Evolutionary conservation across 495 filamentous ascomycete genomes (phyloP), one percentile per base, ranked within the genome.

Genomic region (Aspergillus cristatus): DNA sequence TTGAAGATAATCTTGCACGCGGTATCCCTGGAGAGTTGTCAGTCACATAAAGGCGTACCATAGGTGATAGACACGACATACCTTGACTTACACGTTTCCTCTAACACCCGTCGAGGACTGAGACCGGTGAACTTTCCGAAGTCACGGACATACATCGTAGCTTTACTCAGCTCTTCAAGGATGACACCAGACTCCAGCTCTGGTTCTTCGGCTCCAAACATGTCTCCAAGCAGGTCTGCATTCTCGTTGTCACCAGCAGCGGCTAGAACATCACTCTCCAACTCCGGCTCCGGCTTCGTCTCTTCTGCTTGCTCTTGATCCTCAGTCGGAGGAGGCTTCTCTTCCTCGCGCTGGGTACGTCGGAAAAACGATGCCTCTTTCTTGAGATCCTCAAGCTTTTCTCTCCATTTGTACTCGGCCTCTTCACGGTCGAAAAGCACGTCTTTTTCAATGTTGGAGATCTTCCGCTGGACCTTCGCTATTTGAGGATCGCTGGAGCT

Each of bases 1-100:
- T 74, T 76, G 51, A 76, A 86, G 16, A 63, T 66, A 36, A 89
- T 57, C 47, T 68, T 79, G 14, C 70, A 79, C 6, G 67, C 63
- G 4, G 82, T 64, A 55, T 94, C 87, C 67, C 78, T 81, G 34
- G 4, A 32, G 7, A 28, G 4, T 8, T 17, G 24, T 3, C 24
- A 38, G 31, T 7, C 24, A 24, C 8, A 24, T 24, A 4, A 24
- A 4, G 4, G 20, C 4, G 4, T 4, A 24, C 4, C 20, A 24
- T 8, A 24, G 20, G 4, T 24, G 20, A 24, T 24, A 4, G 20
- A 8, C 20, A 24, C 8, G 8, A 8, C 71, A 55, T 63, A 82
- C 82, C 84, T 82, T 41, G 86, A 76, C 46, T 81, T 82, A 54
- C 87, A 94, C 31, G 85, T 75, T 58, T 96, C 91, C 50, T 96